Conservation (phyloP, 495 filamentous ascomycete species). For the Lindgomyces ingoldianus region DNA sequence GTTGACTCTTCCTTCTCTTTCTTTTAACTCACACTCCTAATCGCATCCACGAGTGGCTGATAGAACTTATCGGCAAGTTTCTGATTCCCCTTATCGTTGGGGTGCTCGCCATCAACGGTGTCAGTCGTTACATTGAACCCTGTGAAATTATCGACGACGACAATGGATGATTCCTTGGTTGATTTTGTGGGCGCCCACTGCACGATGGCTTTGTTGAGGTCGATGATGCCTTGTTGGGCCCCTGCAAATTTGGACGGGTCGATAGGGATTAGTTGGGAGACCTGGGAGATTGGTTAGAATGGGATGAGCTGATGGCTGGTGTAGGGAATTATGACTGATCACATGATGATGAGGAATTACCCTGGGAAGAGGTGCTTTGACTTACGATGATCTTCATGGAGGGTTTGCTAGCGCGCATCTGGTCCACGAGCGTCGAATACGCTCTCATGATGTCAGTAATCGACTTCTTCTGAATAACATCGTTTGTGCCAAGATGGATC, state of each 20-base stretch:
- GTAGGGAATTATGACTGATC: background rate
- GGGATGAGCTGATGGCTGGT: background rate
- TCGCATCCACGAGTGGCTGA: constrained; percentile 4
- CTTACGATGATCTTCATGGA: constrained; percentile 26
- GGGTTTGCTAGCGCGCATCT: constrained; percentile 21
- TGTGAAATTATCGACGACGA: constrained; percentile 20
- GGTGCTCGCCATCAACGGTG: constrained; percentile 30
- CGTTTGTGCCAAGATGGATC: constrained; percentile 35
- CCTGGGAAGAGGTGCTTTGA: too few relatives aligned
- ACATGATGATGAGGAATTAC: background rate
- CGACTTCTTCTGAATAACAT: constrained; percentile 4
- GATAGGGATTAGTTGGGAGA: constrained; percentile 23
- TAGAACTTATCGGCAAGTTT: constrained; percentile 24
- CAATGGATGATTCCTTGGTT: constrained; percentile 6
- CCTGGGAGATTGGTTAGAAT: constrained; percentile 13
- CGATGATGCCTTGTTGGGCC: constrained; percentile 14
- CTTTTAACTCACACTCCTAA: constrained; percentile 19
- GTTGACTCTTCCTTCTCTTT: background rate
- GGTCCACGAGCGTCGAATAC: constrained; percentile 15
- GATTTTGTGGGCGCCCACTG: constrained; percentile 17
- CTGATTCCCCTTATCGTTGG: constrained; percentile 21
- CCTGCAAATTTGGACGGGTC: constrained; percentile 1
- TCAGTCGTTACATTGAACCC: constrained; percentile 22
- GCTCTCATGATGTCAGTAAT: constrained; percentile 21
- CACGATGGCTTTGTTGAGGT: constrained; percentile 23